A percentile compares a stretch with the other conserved stretches of the same genome.
Evolutionary conservation across 257 asterid genomes (phyloP).

Genomic region (Ajuga chamaepitys): DNA sequence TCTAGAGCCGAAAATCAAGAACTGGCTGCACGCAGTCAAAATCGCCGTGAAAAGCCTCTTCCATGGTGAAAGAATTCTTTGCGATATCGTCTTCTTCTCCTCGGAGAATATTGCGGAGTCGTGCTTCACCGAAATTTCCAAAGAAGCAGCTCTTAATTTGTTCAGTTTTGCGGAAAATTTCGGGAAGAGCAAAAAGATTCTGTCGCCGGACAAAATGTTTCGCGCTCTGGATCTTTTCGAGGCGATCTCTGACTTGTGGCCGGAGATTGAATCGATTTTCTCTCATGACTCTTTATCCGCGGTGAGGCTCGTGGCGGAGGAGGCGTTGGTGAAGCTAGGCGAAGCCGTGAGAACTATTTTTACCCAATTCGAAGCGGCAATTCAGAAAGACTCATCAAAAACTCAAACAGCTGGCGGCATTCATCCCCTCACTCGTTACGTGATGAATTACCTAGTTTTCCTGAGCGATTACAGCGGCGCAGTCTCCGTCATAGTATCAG

Average conservation of each 20-base stretch:
- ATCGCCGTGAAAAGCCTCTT: conserved; percentile 53
- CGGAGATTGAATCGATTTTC: conserved; percentile 54
- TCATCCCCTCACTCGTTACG: conserved; percentile 88
- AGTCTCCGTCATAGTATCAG: conserved; percentile 50
- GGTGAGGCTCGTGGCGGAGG: conserved; percentile 46
- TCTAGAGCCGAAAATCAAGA: conserved; percentile 45
- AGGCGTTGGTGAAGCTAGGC: conserved; percentile 55
- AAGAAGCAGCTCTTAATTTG: conserved; percentile 43
- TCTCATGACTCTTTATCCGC: conserved; percentile 36
- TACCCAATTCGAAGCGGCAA: conserved; percentile 65
- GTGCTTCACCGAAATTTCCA: conserved; percentile 54
- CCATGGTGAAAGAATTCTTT: conserved; percentile 56
- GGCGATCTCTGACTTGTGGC: conserved; percentile 58
- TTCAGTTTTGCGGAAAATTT: conserved; percentile 46
- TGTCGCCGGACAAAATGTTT: conserved; percentile 76
- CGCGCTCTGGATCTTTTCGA: conserved; percentile 67
- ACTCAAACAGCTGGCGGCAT: conserved; percentile 50
- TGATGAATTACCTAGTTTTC: conserved; percentile 72
- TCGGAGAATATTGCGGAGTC: conserved; percentile 49
- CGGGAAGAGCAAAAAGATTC: conserved; percentile 45
- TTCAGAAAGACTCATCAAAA: conserved; percentile 67
- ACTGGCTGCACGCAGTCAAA: conserved; percentile 45
- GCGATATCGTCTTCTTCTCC: conserved; percentile 59
- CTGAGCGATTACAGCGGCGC: conserved; percentile 67
- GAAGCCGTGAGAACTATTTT: conserved; percentile 62